Percentiles rank a stretch among this genome's conserved stretches.
Conservation (phyloP, 257 asterid genomes). For the Parsonsia alboflavescens region DNA sequence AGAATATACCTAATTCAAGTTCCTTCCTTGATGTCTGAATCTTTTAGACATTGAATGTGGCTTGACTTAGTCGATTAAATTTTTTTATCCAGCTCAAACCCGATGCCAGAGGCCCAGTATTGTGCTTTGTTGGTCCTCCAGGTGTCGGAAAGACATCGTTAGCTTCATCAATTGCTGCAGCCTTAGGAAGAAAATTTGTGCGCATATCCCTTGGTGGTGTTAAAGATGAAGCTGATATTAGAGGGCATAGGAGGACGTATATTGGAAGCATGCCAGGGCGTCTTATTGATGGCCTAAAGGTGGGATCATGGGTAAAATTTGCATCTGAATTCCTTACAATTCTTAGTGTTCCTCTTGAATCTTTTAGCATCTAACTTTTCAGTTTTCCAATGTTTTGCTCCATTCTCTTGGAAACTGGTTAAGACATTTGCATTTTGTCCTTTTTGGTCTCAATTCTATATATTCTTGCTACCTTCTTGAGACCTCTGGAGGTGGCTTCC, state of each 20-base stretch:
- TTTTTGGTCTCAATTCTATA: background rate
- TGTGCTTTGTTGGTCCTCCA: slow-evolving; percentile 99
- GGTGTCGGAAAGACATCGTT: slow-evolving; percentile 99
- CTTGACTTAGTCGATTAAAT: slow-evolving; percentile 16
- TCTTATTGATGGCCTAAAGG: slow-evolving; percentile 98
- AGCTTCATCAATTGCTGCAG: slow-evolving; percentile 94
- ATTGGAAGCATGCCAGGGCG: slow-evolving; percentile 99
- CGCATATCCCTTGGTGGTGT: slow-evolving; percentile 99
- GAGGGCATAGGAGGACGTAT: slow-evolving; percentile 98
- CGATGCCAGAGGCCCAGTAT: slow-evolving; percentile 95
- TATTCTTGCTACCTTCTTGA: background rate
- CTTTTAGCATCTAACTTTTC: background rate
- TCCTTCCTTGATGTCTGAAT: slow-evolving; percentile 14
- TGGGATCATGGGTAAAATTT: slow-evolving; percentile 15
- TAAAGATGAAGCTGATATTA: slow-evolving; percentile 95
- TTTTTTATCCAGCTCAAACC: slow-evolving; percentile 79
- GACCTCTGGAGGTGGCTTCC: background rate
- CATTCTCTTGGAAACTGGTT: background rate
- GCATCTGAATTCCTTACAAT: background rate
- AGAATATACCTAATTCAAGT: slow-evolving; percentile 18
- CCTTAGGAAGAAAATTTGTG: slow-evolving; percentile 90
- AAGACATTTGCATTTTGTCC: background rate
- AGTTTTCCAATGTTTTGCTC: background rate
- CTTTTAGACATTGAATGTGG: slow-evolving; percentile 11
- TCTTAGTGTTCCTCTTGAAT: background rate